Percentiles rank a stretch among this genome's conserved stretches.
These are phyloP conservation scores for Skeletonema tropicum DNA, from an alignment of 108 stramenopile species.

Conservation along the genomic window DNA sequence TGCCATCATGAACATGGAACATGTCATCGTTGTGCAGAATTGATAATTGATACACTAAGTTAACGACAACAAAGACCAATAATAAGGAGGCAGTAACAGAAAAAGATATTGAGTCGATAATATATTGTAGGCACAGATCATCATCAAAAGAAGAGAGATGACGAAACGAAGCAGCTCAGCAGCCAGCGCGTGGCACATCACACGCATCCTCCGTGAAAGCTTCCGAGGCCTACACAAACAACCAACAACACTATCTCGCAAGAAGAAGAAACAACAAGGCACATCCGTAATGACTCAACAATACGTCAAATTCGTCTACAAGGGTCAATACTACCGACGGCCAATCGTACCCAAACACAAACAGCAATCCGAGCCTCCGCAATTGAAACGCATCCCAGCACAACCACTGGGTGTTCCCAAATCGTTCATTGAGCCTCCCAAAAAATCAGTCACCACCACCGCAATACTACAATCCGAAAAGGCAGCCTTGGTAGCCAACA, in stretches of 20 bases:
- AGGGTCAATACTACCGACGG: slow-evolving; percentile 44
- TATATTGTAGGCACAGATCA: no score
- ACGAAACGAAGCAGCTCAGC: not conserved
- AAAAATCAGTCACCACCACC: not conserved
- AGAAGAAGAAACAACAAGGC: slow-evolving; percentile 3
- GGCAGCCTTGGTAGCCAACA: not conserved
- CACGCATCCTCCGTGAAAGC: slow-evolving; percentile 16
- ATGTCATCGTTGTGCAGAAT: no score
- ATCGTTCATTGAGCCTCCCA: slow-evolving; percentile 26
- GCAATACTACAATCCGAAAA: not conserved
- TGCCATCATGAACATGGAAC: no score
- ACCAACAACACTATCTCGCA: not conserved
- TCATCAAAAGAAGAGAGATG: no score
- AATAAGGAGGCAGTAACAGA: no score
- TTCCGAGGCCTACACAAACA: slow-evolving; percentile 28
- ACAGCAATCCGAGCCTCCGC: slow-evolving; percentile 10
- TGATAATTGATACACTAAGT: no score
- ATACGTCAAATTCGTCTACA: slow-evolving; percentile 39
- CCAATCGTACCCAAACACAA: slow-evolving; percentile 22
- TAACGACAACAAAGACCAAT: no score
- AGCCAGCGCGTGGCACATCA: slow-evolving; percentile 17
- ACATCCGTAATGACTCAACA: not conserved
- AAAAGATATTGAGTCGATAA: no score
- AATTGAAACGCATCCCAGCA: slow-evolving; percentile 32
- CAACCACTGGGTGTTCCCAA: slow-evolving; percentile 23